These are phyloP conservation scores for Hymenoscyphus repandus DNA, from an alignment of 2,329 filamentous ascomycete genomes.

Conservation along the genomic window DNA sequence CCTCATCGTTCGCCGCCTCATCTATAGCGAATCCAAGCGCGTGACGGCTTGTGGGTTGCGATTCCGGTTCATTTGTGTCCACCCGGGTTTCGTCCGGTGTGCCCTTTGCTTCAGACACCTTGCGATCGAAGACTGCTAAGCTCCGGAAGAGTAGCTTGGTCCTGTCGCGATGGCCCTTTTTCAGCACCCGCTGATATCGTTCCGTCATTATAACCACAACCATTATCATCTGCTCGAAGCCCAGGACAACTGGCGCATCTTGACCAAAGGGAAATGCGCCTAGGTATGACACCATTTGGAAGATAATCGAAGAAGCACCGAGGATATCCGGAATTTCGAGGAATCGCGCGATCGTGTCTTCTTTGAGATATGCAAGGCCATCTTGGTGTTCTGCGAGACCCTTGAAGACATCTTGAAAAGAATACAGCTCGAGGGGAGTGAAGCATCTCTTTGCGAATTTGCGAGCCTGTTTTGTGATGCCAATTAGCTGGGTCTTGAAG, in stretches of 20 bases:
- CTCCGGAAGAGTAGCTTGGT: conserved; percentile 65
- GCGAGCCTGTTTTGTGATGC: conserved; percentile 42
- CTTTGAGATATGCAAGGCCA: conserved; percentile 60
- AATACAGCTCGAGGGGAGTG: conserved; percentile 66
- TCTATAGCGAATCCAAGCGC: conserved; percentile 37
- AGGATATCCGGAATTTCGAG: conserved; percentile 69
- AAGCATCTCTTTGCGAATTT: conserved; percentile 67
- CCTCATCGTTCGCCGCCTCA: conserved; percentile 36
- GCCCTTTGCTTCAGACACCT: conserved; percentile 30
- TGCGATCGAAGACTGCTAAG: conserved; percentile 65
- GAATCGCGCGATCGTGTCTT: conserved; percentile 65
- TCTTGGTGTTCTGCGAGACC: conserved; percentile 61
- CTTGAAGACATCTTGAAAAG: conserved; percentile 67
- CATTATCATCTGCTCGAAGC: conserved; percentile 65
- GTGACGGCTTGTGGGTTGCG: conserved; percentile 20
- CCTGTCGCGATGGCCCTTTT: conserved; percentile 51
- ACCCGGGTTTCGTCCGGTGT: conserved; percentile 33
- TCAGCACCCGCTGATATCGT: conserved; percentile 59
- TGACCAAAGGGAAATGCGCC: conserved; percentile 69
- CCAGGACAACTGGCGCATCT: conserved; percentile 64
- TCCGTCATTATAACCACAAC: conserved; percentile 69
- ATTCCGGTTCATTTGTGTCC: conserved; percentile 32
- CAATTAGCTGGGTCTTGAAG: conserved; percentile 7
- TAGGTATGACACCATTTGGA: conserved; percentile 66
- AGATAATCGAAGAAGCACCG: conserved; percentile 61